Percentiles rank a stretch among this genome's conserved stretches.
Evolutionary conservation across 805 yeast genomes (phyloP).

Genomic region (Candida coleopterorum): DNA sequence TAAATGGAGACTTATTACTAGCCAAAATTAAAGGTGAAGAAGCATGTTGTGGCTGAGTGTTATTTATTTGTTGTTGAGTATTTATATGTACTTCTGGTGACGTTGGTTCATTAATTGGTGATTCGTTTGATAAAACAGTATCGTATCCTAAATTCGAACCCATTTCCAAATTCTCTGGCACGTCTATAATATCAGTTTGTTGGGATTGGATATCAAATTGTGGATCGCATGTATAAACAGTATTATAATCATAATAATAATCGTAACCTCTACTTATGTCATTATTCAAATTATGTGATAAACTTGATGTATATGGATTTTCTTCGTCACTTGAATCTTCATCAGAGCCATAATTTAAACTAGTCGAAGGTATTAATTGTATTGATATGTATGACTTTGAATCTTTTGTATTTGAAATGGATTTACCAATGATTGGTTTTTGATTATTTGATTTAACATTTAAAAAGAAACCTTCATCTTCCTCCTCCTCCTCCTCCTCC

Average conservation of each 20-base stretch:
- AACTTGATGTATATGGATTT: conserved; percentile 45
- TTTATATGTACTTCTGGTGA: neutral
- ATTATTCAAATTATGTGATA: conserved; percentile 69
- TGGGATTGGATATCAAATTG: conserved; percentile 16
- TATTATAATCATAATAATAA: conserved; percentile 74
- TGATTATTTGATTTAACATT: conserved; percentile 45
- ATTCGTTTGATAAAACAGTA: conserved; percentile 22
- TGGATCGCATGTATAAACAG: conserved; percentile 60
- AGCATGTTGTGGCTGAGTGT: neutral
- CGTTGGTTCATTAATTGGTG: conserved; percentile 6
- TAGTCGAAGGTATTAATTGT: conserved; percentile 80
- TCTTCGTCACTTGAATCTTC: conserved; percentile 62
- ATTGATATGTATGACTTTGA: conserved; percentile 40
- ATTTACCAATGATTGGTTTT: conserved; percentile 14
- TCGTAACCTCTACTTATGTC: conserved; percentile 63
- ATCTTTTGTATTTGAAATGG: conserved; percentile 20
- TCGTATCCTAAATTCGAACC: conserved; percentile 39
- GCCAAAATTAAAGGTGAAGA: neutral
- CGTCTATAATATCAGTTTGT: conserved; percentile 35
- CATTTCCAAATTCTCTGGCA: conserved; percentile 41
- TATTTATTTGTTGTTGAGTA: conserved; percentile 3
- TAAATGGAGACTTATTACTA: conserved; percentile 2
- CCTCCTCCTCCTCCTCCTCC: conserved; percentile 48
- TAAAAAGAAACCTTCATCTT: conserved; percentile 66
- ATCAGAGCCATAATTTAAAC: conserved; percentile 68